Evolutionary conservation across 164 flowering plant species (phyloP), one percentile per base, ranked within the genome.

Genomic region (Cinnamomum micranthum): DNA sequence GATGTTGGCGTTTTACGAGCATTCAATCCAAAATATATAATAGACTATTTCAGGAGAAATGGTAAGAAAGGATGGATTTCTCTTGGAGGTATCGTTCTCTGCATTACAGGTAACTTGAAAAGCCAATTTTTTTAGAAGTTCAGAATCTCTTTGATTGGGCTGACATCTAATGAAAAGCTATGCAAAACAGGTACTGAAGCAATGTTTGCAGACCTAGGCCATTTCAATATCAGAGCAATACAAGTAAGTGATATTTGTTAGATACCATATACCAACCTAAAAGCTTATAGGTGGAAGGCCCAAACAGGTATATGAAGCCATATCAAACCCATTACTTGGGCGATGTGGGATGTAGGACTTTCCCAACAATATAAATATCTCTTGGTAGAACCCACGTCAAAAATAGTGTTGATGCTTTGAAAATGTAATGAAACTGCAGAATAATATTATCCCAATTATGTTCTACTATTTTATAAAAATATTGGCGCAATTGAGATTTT

Each of bases 201-300:
- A 19, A 86, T 94, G 92, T 94, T 94, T 83, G 98, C 97, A 59
- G 97, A 94, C 81, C 82, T 94, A 9, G 94, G 94, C 23, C 97
- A 94, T 75, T 94, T 94, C 81, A 84, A 76, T 23, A 86, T 92
- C 17, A 83, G 74, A 58, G 81, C 98, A 13, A 77, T 94, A 20
- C 98, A 91, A 80, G 90, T 93, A 79, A 74, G 86, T 71, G 47
- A 27, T 4, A 31, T 31, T 31, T 6, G 35, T 31, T 31, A 31
- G 35, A 31, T 31, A 4, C 6, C 6, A 31, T 31, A 31, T 31
- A 31, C 35, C 35, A 31, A 31, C 6, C 35, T 31, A 31, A 31
- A 31, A 31, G 35, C 6, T 31, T 31, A 31, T 31, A 31, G 5
- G 35, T 4, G 35, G 35, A 31, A 31, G 35, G 35, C 35, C 6